Evolutionary conservation across 129 eudicot genomes (phyloP).

Genomic region (Mikania micrantha): DNA sequence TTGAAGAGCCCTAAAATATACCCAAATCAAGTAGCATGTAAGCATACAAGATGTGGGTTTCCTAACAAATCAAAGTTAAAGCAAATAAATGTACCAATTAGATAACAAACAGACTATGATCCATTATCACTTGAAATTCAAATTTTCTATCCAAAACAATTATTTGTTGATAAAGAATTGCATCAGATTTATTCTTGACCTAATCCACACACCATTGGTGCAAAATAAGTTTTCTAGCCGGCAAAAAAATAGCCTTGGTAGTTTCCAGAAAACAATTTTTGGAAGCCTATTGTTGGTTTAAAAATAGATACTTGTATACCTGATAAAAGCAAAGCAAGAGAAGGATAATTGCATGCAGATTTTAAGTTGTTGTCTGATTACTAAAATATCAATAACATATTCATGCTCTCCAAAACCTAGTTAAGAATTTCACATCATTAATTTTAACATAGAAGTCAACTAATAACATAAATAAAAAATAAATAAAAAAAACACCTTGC

Average conservation of each 20-base stretch:
- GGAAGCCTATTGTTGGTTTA: neutral
- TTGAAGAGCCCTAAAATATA: too few species aligned
- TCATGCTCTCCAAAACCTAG: neutral
- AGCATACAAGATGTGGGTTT: too few species aligned
- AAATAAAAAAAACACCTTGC: neutral
- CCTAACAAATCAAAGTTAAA: too few species aligned
- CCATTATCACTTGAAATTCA: too few species aligned
- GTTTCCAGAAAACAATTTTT: neutral
- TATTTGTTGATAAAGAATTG: too few species aligned
- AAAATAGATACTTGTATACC: neutral
- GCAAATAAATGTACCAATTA: too few species aligned
- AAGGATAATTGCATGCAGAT: neutral
- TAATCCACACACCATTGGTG: slow-evolving; percentile 8
- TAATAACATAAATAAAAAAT: too few species aligned
- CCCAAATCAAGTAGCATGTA: too few species aligned
- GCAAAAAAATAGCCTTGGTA: neutral
- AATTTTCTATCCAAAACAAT: too few species aligned
- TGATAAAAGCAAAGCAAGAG: neutral
- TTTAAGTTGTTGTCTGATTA: neutral
- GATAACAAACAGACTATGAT: too few species aligned
- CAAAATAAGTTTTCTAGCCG: neutral
- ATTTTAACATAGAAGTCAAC: neutral
- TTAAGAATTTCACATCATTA: neutral
- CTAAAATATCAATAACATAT: neutral
- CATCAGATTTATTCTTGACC: too few species aligned